Conservation (phyloP, 805 yeast species). For the Zygoascus flipseniorum region DNA sequence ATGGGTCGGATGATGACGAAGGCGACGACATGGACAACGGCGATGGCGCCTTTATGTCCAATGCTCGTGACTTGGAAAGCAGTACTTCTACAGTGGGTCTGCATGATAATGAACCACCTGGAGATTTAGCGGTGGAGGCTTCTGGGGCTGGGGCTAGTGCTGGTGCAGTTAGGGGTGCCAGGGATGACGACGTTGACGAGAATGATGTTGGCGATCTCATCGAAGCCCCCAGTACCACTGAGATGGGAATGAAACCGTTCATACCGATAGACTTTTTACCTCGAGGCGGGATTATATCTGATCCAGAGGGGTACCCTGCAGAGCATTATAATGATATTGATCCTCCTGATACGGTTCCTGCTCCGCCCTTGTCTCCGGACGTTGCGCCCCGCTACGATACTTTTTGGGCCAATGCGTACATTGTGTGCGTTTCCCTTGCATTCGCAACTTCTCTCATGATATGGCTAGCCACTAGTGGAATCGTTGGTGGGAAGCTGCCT, state of each 20-base stretch:
- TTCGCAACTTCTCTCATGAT: slow-evolving; percentile 25
- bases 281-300: not conserved
- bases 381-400: slow-evolving; percentile 12
- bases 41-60: slow-evolving; percentile 1
- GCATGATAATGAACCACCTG: slow-evolving; percentile 1
- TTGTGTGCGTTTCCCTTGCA: slow-evolving; percentile 20
- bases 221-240: not conserved
- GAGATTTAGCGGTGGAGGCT: not conserved
- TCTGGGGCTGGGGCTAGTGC: not conserved
- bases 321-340: not conserved
- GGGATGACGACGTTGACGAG: not conserved
- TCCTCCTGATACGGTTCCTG: not conserved
- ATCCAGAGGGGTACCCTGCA: not conserved
- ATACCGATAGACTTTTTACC: slow-evolving; percentile 8
- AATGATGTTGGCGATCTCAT: not conserved
- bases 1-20: slow-evolving; percentile 7
- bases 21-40: slow-evolving; percentile 5
- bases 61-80: not conserved
- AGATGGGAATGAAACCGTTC: slow-evolving; percentile 7
- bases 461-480: slow-evolving; percentile 22
- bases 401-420: slow-evolving; percentile 22
- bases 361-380: not conserved
- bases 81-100: slow-evolving; percentile 10
- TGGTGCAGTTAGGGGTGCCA: not conserved
- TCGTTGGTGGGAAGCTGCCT: slow-evolving; percentile 13